Evolutionary conservation across 768 basidiomycete species (phyloP), one percentile per base, ranked within the genome.

Genomic region (Lentinula lateritia): DNA sequence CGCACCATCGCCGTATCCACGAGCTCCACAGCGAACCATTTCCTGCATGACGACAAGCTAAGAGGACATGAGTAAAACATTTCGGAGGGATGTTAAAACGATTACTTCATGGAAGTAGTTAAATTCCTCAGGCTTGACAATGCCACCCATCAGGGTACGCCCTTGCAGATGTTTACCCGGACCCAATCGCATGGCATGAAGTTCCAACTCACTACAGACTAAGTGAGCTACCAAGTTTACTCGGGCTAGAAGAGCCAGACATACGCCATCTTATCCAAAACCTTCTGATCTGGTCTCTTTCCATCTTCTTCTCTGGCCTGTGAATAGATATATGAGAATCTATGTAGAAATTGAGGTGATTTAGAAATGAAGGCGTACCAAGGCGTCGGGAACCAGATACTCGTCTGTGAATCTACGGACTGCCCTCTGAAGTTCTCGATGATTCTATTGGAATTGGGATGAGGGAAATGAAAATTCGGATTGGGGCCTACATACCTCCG

Each of bases 111-210:
- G 92, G 82, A 95, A 96, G 69, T 90, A 92, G 71, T 95, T 90
- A 67, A 90, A 95, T 80, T 89, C 84, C 69, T 95, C 93, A 6
- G 93, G 88, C 64, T 84, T 84, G 45, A 95, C 87, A 28, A 88
- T 69, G 3, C 93, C 95, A 57, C 83, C 85, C 81, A 94, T 88
- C 28, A 98, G 76, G 36, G 79, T 83, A 20, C 85, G 78, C 6
- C 95, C 95, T 71, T 90, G 82, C 23, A 98, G 79, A 67, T 97
- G 94, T 72, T 91, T 91, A 32, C 93, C 94, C 23, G 95, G 95
- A 15, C 96, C 96, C 75, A 95, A 80, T 18, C 92, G 86, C 95
- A 97, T 96, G 13, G 92, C 91, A 70, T 93, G 90, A 18, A 98
- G 60, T 67, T 93, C 87, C 35, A 83, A 57, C 55, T 86, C 85